A percentile compares a stretch with the other conserved stretches of the same genome.
Conservation (phyloP, 257 asterid species). For the Capsicum pubescens region DNA sequence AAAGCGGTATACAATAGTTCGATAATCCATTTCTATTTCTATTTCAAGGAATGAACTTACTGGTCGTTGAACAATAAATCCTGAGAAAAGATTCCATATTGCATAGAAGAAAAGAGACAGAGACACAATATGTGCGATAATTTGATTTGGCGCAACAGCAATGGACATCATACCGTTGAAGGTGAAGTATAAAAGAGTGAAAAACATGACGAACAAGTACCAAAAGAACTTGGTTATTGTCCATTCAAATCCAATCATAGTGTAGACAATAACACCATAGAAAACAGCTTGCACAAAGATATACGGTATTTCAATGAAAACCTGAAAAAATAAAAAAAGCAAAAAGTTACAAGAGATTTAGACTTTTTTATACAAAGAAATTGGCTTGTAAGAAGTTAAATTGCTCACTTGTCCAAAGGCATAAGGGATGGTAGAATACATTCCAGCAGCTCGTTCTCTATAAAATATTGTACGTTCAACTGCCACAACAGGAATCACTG, state of each 20-base stretch:
- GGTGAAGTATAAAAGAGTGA: slow-evolving; percentile 66
- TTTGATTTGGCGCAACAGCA: slow-evolving; percentile 69
- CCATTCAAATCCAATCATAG: slow-evolving; percentile 76
- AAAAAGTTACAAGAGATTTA: not conserved
- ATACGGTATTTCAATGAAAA: slow-evolving; percentile 61
- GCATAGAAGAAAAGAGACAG: slow-evolving; percentile 54
- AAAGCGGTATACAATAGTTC: not conserved
- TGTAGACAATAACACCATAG: slow-evolving; percentile 61
- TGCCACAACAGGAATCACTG: slow-evolving; percentile 80
- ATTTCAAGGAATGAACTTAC: slow-evolving; percentile 43
- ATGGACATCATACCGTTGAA: slow-evolving; percentile 83
- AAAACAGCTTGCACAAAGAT: slow-evolving; percentile 52
- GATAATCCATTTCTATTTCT: not conserved
- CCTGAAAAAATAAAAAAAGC: slow-evolving; percentile 39
- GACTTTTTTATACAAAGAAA: not conserved
- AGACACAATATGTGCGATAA: slow-evolving; percentile 60
- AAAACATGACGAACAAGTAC: slow-evolving; percentile 63
- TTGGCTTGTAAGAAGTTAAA: not conserved
- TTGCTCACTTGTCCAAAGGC: slow-evolving; percentile 66
- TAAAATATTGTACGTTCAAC: slow-evolving; percentile 74
- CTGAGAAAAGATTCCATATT: slow-evolving; percentile 71
- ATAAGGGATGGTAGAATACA: slow-evolving; percentile 55
- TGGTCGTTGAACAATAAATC: slow-evolving; percentile 71
- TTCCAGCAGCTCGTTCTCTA: slow-evolving; percentile 57
- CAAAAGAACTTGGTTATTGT: slow-evolving; percentile 65